Conservation (phyloP, 1,284 basidiomycete species). For the Entoloma clypeatum region DNA sequence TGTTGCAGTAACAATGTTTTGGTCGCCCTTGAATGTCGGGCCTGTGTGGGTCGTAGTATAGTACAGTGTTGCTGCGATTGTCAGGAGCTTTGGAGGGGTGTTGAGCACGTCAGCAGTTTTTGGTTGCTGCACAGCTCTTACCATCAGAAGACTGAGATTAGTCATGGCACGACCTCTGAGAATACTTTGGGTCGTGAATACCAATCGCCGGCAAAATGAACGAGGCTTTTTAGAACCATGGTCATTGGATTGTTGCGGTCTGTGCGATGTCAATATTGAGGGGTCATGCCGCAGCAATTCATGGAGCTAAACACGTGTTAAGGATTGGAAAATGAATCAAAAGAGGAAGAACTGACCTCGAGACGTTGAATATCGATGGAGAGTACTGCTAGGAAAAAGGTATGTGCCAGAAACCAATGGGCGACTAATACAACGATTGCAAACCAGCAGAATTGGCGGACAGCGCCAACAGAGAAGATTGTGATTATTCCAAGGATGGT, state of each 20-base stretch:
- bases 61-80: slow-evolving; percentile 70
- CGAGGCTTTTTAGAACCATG: slow-evolving; percentile 31
- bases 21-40: slow-evolving; percentile 31
- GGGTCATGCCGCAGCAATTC: slow-evolving; percentile 72
- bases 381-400: slow-evolving; percentile 87
- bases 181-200: slow-evolving; percentile 43
- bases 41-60: slow-evolving; percentile 61
- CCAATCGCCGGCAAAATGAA: slow-evolving; percentile 44
- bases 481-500: slow-evolving; percentile 78
- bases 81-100: slow-evolving; percentile 51
- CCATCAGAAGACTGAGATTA: slow-evolving; percentile 78
- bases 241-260: slow-evolving; percentile 20
- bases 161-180: slow-evolving; percentile 73
- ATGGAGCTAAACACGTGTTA: slow-evolving; percentile 50
- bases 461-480: slow-evolving; percentile 74
- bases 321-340: background rate
- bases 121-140: slow-evolving; percentile 33
- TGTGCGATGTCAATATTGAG: slow-evolving; percentile 33
- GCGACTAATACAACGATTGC: slow-evolving; percentile 92
- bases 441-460: slow-evolving; percentile 92
- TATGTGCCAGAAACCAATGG: slow-evolving; percentile 94
- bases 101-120: slow-evolving; percentile 12
- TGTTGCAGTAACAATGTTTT: slow-evolving; percentile 31
- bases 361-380: slow-evolving; percentile 89
- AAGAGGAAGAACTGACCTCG: slow-evolving; percentile 50